A percentile compares a stretch with the other conserved stretches of the same genome.
Evolutionary conservation across 176 grass and related monocot genomes (phyloP).

Genomic region (Cocos nucifera): DNA sequence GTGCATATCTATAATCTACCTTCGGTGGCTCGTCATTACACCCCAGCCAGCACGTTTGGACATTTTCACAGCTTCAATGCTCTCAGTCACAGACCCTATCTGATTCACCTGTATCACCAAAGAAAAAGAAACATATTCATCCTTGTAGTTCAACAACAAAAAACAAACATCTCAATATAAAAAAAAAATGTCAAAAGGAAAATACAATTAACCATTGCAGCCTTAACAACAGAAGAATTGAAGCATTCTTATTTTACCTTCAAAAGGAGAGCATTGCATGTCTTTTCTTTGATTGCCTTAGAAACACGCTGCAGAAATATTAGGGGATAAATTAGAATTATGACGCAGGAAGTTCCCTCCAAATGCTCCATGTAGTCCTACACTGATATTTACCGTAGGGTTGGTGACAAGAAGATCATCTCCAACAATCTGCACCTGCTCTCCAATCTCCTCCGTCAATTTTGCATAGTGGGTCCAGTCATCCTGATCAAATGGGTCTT

Average conservation of each 20-base stretch:
- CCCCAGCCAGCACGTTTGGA: constrained; percentile 80
- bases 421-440: constrained; percentile 85
- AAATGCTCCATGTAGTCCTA: too few species aligned
- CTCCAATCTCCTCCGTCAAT: constrained; percentile 72
- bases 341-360: too few species aligned
- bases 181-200: background rate
- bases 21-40: constrained; percentile 90
- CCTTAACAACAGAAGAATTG: background rate
- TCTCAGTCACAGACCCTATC: constrained; percentile 90
- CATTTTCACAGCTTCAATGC: constrained; percentile 91
- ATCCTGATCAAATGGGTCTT: constrained; percentile 95
- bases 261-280: constrained; percentile 92
- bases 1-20: constrained; percentile 20
- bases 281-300: constrained; percentile 80
- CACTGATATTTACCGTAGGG: constrained; percentile 49
- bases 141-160: too few species aligned
- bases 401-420: constrained; percentile 98
- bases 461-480: constrained; percentile 87
- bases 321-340: background rate
- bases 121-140: background rate
- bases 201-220: background rate
- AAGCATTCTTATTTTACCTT: constrained; percentile 35
- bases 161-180: too few species aligned
- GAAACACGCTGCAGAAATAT: constrained; percentile 66
- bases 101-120: constrained; percentile 57